Percentiles rank a stretch among this genome's conserved stretches.
Evolutionary conservation across 768 basidiomycete species (phyloP).

Genomic region (Auriculariales sp.): DNA sequence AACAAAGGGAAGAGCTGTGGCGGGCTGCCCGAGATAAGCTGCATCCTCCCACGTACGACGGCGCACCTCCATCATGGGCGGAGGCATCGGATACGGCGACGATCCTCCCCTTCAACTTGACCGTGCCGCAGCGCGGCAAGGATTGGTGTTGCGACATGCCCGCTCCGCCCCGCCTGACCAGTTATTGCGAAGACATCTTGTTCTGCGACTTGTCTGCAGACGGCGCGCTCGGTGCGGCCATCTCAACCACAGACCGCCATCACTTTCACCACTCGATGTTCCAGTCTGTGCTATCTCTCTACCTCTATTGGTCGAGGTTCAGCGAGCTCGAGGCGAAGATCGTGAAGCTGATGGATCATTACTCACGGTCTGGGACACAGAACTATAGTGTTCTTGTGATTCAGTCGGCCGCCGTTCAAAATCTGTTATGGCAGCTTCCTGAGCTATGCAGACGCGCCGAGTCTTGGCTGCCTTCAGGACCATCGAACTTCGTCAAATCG

Average conservation of each 20-base stretch:
- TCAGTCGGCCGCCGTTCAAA: background rate
- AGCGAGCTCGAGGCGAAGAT: background rate
- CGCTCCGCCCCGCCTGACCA: background rate
- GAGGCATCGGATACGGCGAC: background rate
- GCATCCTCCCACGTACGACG: background rate
- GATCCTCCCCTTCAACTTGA: background rate
- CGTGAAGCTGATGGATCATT: background rate
- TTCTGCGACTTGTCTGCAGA: background rate
- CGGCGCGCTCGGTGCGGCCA: background rate
- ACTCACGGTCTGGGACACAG: background rate
- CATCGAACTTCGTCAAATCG: too few relatives aligned
- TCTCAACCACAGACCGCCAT: background rate
- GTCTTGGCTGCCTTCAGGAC: too few relatives aligned
- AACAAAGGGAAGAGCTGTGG: background rate
- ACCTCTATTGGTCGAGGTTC: background rate
- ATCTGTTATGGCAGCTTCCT: too few relatives aligned
- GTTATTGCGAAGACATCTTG: background rate
- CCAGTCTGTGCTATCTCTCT: background rate
- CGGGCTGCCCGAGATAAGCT: background rate
- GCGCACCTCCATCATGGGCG: background rate
- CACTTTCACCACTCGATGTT: background rate
- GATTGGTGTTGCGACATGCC: background rate
- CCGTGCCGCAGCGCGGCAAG: background rate
- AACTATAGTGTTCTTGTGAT: background rate
- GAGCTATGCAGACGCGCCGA: too few relatives aligned